Evolutionary conservation across 176 grass and related monocot genomes (phyloP).

Genomic region (Eragrostis nindensis): DNA sequence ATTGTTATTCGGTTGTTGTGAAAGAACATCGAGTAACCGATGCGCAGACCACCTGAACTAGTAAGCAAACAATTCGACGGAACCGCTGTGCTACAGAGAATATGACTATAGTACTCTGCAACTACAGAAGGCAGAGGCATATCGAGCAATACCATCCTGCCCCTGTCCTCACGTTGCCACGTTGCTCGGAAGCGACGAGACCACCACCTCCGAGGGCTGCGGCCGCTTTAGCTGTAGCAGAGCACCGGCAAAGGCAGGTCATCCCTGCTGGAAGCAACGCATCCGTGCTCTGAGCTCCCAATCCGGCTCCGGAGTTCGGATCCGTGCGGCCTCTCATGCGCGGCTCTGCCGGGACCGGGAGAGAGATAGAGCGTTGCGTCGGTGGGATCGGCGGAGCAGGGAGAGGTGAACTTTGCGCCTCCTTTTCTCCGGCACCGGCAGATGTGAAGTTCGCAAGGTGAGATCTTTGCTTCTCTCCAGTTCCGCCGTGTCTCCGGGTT

Average conservation of each 20-base stretch:
- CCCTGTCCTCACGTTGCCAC: constrained; percentile 14
- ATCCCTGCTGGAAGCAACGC: not conserved
- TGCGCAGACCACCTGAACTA: not conserved
- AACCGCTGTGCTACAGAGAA: not conserved
- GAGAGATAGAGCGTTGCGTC: not conserved
- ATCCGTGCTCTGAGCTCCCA: constrained; percentile 22
- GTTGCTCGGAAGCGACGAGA: not conserved
- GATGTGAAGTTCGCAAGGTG: not conserved
- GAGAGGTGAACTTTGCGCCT: not conserved
- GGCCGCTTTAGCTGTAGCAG: not conserved
- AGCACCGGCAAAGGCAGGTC: not conserved
- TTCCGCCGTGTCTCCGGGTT: not conserved
- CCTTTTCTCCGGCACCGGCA: not conserved
- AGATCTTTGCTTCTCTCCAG: not conserved
- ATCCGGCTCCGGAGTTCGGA: not conserved
- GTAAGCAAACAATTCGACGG: not conserved
- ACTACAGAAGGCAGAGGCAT: not conserved
- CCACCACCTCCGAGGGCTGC: not conserved
- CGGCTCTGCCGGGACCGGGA: not conserved
- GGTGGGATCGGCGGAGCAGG: not conserved
- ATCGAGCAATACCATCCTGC: not conserved
- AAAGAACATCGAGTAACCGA: too few relatives aligned
- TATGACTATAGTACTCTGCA: too few relatives aligned
- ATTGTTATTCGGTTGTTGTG: too few relatives aligned
- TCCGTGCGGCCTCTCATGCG: not conserved